phyloP scores from a whole-genome alignment of 768 basidiomycete genomes.

The Lentinula guzmanii region DNA sequence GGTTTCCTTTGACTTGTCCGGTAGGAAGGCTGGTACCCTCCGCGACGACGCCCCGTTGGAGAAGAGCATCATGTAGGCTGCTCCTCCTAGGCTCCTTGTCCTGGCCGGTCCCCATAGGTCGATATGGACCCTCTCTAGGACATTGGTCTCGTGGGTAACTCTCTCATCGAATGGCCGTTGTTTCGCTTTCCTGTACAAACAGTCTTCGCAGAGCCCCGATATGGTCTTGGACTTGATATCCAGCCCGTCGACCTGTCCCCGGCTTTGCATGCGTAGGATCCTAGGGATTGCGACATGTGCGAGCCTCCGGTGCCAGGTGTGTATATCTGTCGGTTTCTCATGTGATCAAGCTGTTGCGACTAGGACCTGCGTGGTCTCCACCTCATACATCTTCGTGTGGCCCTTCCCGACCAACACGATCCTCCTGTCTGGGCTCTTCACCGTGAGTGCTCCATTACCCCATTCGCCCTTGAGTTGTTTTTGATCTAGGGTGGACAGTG shows the following conservation, averaged over 20 bases:
- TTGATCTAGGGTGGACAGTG: background rate
- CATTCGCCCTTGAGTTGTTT: background rate
- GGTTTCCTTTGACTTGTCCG: slow-evolving; percentile 15
- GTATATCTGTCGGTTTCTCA: background rate
- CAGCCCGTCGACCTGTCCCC: background rate
- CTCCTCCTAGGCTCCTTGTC: slow-evolving; percentile 10
- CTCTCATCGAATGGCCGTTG: slow-evolving; percentile 16
- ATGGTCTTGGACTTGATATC: background rate
- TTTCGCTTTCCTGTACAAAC: slow-evolving; percentile 19
- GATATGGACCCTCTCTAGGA: slow-evolving; percentile 14
- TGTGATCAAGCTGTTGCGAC: background rate
- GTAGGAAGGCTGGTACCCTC: slow-evolving; percentile 14
- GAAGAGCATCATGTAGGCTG: slow-evolving; percentile 12
- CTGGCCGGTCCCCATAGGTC: slow-evolving; percentile 20
- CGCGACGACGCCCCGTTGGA: slow-evolving; percentile 7
- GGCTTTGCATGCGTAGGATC: background rate
- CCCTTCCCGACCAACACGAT: background rate
- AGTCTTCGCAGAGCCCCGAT: slow-evolving; percentile 14
- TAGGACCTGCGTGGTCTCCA: background rate
- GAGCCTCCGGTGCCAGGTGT: background rate
- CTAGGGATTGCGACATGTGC: background rate
- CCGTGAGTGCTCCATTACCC: background rate
- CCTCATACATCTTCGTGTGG: background rate
- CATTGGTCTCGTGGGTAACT: slow-evolving; percentile 10
- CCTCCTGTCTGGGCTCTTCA: background rate